Percentiles rank a stretch among this genome's conserved stretches.
Conservation (phyloP, 2,329 filamentous ascomycete genomes). For the Colletotrichum tanaceti region DNA sequence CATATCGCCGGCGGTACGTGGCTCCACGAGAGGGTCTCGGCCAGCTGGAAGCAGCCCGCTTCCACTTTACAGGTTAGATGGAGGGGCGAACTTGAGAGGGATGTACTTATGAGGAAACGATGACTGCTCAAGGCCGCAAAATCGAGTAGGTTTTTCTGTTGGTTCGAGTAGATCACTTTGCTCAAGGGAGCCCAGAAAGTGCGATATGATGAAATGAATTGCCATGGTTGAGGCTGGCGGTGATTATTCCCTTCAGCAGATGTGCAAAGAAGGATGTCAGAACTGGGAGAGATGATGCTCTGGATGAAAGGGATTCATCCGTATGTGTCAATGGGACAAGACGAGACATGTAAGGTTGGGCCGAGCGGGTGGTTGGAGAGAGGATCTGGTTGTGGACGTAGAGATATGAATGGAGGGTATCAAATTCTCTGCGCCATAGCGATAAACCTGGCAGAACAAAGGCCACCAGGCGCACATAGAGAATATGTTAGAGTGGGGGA, state of each 20-base stretch:
- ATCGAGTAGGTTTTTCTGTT: not conserved
- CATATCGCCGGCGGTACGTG: slow-evolving; percentile 91
- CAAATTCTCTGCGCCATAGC: slow-evolving; percentile 7
- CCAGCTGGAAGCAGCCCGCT: slow-evolving; percentile 85
- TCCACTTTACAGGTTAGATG: slow-evolving; percentile 71
- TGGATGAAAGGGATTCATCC: not conserved
- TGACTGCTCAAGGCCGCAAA: not conserved
- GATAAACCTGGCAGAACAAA: slow-evolving; percentile 19
- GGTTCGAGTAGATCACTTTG: not conserved
- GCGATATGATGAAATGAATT: not conserved
- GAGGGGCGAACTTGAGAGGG: not conserved
- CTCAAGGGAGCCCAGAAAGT: not conserved
- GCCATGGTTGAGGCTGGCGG: not conserved
- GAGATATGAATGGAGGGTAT: not conserved
- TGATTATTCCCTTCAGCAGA: not conserved
- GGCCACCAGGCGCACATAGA: not conserved
- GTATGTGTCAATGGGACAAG: not conserved
- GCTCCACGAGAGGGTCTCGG: slow-evolving; percentile 94
- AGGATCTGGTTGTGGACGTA: not conserved
- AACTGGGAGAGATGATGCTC: no score
- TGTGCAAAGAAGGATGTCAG: not conserved
- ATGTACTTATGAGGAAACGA: not conserved
- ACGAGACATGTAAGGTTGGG: not conserved
- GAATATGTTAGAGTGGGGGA: not conserved
- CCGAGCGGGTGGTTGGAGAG: not conserved